phyloP scores from a whole-genome alignment of 768 basidiomycete genomes.

The Artomyces pyxidatus region DNA sequence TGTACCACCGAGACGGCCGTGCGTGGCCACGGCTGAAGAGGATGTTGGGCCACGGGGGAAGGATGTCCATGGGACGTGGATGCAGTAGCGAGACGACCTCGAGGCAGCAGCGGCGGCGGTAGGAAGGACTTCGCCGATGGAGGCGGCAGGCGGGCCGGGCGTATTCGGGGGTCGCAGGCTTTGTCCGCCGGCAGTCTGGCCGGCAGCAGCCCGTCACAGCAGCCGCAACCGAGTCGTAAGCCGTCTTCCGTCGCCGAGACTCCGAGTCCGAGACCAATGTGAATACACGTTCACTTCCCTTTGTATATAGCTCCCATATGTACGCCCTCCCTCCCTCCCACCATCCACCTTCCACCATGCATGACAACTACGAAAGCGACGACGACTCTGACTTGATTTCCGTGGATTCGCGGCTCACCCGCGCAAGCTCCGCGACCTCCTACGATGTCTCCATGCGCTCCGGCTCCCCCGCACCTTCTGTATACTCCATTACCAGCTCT shows the following conservation, averaged over 20 bases:
- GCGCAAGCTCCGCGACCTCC: conserved; percentile 47
- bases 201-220: no score
- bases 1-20: no score
- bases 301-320: background rate
- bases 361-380: conserved; percentile 31
- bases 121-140: background rate
- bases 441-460: conserved; percentile 54
- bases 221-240: background rate
- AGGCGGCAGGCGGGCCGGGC: background rate
- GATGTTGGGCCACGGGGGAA: no score
- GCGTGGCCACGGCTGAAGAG: no score
- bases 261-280: background rate
- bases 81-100: no score
- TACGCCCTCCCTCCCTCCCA: conserved; percentile 5
- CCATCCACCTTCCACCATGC: conserved; percentile 7
- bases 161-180: no score
- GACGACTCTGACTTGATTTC: conserved; percentile 39
- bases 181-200: conserved; percentile 3
- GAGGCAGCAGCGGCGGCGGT: background rate
- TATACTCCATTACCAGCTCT: conserved; percentile 61
- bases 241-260: background rate
- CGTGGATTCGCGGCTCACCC: conserved; percentile 32
- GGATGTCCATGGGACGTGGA: no score
- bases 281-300: background rate
- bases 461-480: conserved; percentile 57